phyloP scores from a whole-genome alignment of 2,329 filamentous ascomycete species.

The Botrytis cinerea region DNA sequence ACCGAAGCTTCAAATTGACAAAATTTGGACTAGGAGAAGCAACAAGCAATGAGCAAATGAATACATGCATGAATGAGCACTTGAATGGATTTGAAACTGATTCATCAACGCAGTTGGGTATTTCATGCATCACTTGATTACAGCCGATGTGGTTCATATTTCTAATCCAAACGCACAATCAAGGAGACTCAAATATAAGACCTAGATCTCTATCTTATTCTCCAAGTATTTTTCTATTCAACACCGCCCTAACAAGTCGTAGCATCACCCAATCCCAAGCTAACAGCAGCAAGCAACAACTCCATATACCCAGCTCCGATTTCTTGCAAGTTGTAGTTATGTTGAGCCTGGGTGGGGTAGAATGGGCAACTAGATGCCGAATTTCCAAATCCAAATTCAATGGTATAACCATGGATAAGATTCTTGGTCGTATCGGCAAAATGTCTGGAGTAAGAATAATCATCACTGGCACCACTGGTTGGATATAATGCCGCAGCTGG shows the following conservation, averaged over 20 bases:
- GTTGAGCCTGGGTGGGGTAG: conserved; percentile 49
- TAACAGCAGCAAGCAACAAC: conserved; percentile 40
- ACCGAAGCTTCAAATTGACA: background rate
- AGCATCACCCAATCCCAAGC: conserved; percentile 5
- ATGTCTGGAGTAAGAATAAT: conserved; percentile 51
- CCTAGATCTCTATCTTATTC: background rate
- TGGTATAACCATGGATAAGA: conserved; percentile 47
- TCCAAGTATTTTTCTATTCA: background rate
- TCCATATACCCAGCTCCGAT: conserved; percentile 53
- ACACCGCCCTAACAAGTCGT: conserved; percentile 25
- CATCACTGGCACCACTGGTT: conserved; percentile 49
- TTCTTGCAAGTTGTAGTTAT: conserved; percentile 49
- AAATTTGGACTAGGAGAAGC: background rate
- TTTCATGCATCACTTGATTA: background rate
- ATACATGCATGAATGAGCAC: background rate
- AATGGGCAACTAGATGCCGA: conserved; percentile 42
- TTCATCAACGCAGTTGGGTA: background rate
- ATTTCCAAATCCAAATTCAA: conserved; percentile 51
- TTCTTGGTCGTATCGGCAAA: conserved; percentile 44
- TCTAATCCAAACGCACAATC: background rate
- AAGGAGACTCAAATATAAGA: background rate
- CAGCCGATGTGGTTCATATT: background rate
- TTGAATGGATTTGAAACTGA: background rate
- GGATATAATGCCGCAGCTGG: conserved; percentile 49
- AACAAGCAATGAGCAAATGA: background rate